Evolutionary conservation across 2,329 filamentous ascomycete genomes (phyloP).

Genomic region (Fusarium equiseti): DNA sequence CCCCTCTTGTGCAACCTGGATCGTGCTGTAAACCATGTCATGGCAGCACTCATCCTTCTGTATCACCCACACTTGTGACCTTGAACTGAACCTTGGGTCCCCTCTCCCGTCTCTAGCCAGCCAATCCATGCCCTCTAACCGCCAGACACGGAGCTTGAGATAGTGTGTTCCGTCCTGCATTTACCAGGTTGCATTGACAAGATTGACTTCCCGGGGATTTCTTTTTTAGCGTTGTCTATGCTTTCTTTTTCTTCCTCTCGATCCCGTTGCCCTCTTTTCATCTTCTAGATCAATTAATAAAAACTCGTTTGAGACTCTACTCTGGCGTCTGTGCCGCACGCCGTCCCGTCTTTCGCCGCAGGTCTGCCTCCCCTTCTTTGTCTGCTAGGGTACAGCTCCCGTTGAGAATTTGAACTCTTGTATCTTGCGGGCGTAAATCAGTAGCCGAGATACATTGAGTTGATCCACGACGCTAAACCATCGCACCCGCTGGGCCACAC

Average conservation of each 20-base stretch:
- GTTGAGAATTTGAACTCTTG: slow-evolving; percentile 3
- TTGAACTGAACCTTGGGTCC: not conserved
- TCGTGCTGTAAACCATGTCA: not conserved
- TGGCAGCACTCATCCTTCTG: slow-evolving; percentile 14
- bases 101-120: slow-evolving; percentile 35
- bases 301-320: no score
- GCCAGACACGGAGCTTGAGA: slow-evolving; percentile 13
- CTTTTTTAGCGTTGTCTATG: slow-evolving; percentile 28
- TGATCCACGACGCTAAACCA: slow-evolving; percentile 30
- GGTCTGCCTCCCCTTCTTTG: not conserved
- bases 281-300: not conserved
- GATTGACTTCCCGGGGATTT: slow-evolving; percentile 34
- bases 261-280: not conserved
- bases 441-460: not conserved
- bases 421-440: not conserved
- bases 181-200: slow-evolving; percentile 24
- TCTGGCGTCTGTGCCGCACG: not conserved
- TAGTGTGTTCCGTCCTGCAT: slow-evolving; percentile 13
- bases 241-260: not conserved
- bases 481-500: slow-evolving; percentile 39
- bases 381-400: slow-evolving; percentile 21
- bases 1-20: not conserved
- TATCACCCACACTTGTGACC: slow-evolving; percentile 32
- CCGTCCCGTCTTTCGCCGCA: not conserved
- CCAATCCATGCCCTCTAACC: slow-evolving; percentile 26